Conservation (phyloP, 2,329 filamentous ascomycete species). For the Plenodomus tracheiphilus region DNA sequence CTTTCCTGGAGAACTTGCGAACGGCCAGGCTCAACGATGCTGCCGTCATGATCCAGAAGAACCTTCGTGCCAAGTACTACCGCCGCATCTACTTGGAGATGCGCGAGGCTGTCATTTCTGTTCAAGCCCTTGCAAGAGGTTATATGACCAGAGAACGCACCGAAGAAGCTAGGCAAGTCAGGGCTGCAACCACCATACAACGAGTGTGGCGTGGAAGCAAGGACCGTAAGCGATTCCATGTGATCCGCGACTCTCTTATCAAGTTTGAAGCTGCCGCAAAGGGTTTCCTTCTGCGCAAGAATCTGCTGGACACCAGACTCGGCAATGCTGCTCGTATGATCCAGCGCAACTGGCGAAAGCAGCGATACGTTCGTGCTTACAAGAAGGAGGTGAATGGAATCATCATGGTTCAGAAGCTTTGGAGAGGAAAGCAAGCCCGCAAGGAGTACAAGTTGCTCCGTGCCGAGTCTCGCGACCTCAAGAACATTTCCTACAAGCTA, state of each 20-base stretch:
- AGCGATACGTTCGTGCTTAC: conserved; percentile 78
- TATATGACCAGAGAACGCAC: conserved; percentile 76
- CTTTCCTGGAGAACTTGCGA: conserved; percentile 91
- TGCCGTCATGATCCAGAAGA: conserved; percentile 98
- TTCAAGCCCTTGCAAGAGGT: conserved; percentile 78
- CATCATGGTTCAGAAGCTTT: conserved; percentile 86
- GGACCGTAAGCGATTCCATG: conserved; percentile 77
- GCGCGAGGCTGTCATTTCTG: conserved; percentile 74
- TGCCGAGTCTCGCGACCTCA: conserved; percentile 95
- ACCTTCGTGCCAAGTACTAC: conserved; percentile 93
- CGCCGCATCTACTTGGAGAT: conserved; percentile 87
- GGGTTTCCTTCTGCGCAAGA: conserved; percentile 85
- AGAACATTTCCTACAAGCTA: conserved; percentile 98
- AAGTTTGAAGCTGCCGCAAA: conserved; percentile 88
- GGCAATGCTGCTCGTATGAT: conserved; percentile 91
- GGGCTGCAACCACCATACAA: conserved; percentile 92
- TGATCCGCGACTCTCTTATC: conserved; percentile 81
- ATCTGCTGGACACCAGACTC: conserved; percentile 90
- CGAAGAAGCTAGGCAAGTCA: conserved; percentile 78
- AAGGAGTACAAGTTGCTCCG: conserved; percentile 86
- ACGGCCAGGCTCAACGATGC: conserved; percentile 90
- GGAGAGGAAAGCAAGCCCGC: conserved; percentile 82
- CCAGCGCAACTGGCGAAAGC: conserved; percentile 85
- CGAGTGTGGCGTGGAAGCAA: conserved; percentile 92
- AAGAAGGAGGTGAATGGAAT: conserved; percentile 88